Base-by-base conservation (phyloP, 1,284 basidiomycete species). In the Ceratobasidium sp. region DNA sequence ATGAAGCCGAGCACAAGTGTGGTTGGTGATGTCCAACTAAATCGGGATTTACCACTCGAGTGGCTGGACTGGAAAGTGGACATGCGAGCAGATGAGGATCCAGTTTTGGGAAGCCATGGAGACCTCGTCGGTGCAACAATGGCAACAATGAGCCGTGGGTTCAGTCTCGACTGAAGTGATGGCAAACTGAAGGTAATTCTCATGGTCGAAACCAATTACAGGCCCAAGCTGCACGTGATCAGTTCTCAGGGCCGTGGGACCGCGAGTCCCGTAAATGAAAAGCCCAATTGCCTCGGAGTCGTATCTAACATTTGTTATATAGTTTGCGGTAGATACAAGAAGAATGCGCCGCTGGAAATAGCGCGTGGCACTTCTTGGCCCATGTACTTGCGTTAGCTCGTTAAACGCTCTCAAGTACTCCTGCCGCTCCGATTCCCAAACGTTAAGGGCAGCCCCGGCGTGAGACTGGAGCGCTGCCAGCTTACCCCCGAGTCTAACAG, bases 1-100 rank as follows among this genome's bases (percentile, higher is more conserved):
- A 98, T 94, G 81, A 94, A 88, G 33, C 94, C 95, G 70, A 98
- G 88, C 14, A 97, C 85, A 23, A 96, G 80, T 83, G 96, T 92
- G 4, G 92, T 92, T 3, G 94, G 93, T 55, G 87, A 93, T 38
- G 92, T 62, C 65, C 79, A 79, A 23, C 64, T 76, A 57, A 76
- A 76, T 20, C 44, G 33, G 57, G 73, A 76, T 57, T 76, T 76
- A 14, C 62, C 62, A 16, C 44, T 48, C 1, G 73, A 55, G 10
- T 54, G 41, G 16, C 64, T 41, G 1, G 30, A 54, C 5, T 27
- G 62, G 62, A 27, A 76, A 3, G 62, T 50, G 23, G 50, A 52
- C 41, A 65, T 65, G 35, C 50, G 44, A 52, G 52, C 48, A 44
- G 73, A 66, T 55, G 23, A 16, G 20, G 8, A 46, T 27, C 59